Conservation (phyloP, 352 stramenopile species). For the Phytopythium oedochilum region DNA sequence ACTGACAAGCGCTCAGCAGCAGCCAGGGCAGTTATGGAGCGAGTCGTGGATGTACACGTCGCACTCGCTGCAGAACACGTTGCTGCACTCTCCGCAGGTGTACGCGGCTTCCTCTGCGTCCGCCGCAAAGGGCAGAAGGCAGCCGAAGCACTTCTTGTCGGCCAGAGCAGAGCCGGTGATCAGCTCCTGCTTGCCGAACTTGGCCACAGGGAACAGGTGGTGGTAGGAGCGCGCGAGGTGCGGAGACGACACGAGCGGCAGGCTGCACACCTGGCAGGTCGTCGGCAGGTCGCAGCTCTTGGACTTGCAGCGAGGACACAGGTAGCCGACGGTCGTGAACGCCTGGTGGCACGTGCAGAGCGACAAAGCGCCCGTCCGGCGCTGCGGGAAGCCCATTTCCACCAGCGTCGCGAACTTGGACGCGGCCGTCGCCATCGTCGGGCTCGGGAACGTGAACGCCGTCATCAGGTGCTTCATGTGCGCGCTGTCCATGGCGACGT, state of each 20-base stretch:
- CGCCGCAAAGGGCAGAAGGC: constrained; percentile 45
- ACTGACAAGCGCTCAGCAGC: constrained; percentile 30
- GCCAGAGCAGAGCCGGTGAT: constrained; percentile 13
- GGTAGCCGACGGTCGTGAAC: constrained; percentile 89
- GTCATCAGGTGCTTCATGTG: constrained; percentile 93
- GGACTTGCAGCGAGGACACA: constrained; percentile 93
- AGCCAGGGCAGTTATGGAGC: constrained; percentile 98
- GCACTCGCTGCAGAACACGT: constrained; percentile 95
- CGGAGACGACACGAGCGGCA: constrained; percentile 96
- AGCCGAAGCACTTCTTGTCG: constrained; percentile 76
- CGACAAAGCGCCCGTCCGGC: constrained; percentile 65
- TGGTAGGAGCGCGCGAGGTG: constrained; percentile 97
- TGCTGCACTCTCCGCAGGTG: constrained; percentile 87
- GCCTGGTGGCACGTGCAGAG: constrained; percentile 83
- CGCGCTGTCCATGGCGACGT: constrained; percentile 90
- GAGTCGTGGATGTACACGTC: constrained; percentile 98
- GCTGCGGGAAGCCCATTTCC: constrained; percentile 84
- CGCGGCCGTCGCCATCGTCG: constrained; percentile 70
- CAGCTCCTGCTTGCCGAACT: constrained; percentile 84
- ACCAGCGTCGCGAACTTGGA: constrained; percentile 72
- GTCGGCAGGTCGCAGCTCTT: constrained; percentile 94
- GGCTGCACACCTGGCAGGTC: constrained; percentile 95
- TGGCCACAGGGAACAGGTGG: constrained; percentile 96
- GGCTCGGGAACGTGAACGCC: constrained; percentile 93
- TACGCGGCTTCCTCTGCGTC: constrained; percentile 56